Evolutionary conservation across 768 basidiomycete genomes (phyloP), one percentile per base, ranked within the genome.

Genomic region (Panus rudis): DNA sequence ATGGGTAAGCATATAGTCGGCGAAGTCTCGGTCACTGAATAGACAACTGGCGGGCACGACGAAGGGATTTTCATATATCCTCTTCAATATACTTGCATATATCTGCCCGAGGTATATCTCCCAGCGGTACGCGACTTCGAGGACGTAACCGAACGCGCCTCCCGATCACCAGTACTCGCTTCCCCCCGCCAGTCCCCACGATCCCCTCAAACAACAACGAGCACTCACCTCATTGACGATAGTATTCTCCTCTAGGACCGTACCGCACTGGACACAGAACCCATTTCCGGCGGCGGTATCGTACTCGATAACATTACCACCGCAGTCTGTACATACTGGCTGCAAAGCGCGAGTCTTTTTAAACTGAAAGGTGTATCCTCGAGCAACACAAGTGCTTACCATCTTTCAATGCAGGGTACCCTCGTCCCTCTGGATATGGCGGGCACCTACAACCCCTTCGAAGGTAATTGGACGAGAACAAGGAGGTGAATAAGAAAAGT

Each of bases 241-340:
- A 2, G 84, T 79, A 56, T 91, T 92, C 63, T 96, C 90, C 64
- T 94, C 91, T 8, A 94, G 71, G 14, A 98, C 92, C 6, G 83
- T 86, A 35, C 90, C 91, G 53, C 93, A 97, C 52, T 75, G 69
- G 1, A 84, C 76, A 53, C 91, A 93, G 58, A 90, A 86, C 4
- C 85, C 86, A 50, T 87, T 87, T 7, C 89, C 89, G 4, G 86
- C 85, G 11, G 86, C 80, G 24, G 80, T 68, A 62, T 90, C 85
- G 59, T 90, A 90, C 58, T 89, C 87, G 50, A 91, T 89, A 12
- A 87, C 81, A 0, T 81, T 83, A 4, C 86, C 87, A 30, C 84
- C 85, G 53, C 87, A 91, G 51, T 85, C 82, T 12, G 69, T 78
- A 61, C 85, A 89, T 33, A 76, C 69, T 16, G 79, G 73, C 63